Evolutionary conservation across 2,329 filamentous ascomycete species (phyloP).

Genomic region (Aphanocladium album): DNA sequence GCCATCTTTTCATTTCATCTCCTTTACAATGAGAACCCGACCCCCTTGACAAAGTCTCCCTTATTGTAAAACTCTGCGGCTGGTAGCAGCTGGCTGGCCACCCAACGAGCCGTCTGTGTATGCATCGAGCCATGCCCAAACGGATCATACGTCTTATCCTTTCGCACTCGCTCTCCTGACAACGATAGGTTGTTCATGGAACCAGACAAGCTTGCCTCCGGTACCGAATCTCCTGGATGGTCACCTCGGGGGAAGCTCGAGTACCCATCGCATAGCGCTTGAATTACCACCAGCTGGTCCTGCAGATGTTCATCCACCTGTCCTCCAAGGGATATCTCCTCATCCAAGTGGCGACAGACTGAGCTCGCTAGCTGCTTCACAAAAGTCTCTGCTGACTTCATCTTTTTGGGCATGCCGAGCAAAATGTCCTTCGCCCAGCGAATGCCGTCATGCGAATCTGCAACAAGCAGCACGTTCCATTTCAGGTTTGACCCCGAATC

Average conservation of each 20-base stretch:
- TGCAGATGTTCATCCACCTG: constrained; percentile 54
- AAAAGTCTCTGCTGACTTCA: constrained; percentile 22
- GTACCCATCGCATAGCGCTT: constrained; percentile 49
- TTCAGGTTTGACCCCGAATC: constrained; percentile 47
- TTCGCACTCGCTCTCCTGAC: constrained; percentile 26
- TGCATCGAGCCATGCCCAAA: constrained; percentile 55
- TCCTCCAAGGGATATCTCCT: constrained; percentile 40
- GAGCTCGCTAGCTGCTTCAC: constrained; percentile 39
- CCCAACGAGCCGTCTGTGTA: constrained; percentile 57
- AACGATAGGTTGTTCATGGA: constrained; percentile 26
- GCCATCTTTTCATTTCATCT: background rate
- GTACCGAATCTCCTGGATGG: constrained; percentile 13
- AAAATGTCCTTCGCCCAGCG: constrained; percentile 47
- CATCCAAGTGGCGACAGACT: constrained; percentile 41
- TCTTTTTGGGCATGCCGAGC: constrained; percentile 37
- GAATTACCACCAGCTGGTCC: constrained; percentile 57
- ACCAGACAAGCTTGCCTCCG: constrained; percentile 19
- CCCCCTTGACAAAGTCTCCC: constrained; percentile 46
- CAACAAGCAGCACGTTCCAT: constrained; percentile 54
- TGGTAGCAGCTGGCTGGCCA: constrained; percentile 47
- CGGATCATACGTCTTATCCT: constrained; percentile 42
- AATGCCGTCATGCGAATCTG: constrained; percentile 39
- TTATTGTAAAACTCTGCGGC: constrained; percentile 45
- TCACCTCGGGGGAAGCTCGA: constrained; percentile 40
- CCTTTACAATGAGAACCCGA: constrained; percentile 26